Evolutionary conservation across 495 filamentous ascomycete species (phyloP), one percentile per base, ranked within the genome.

Genomic region (Zalerion maritima): DNA sequence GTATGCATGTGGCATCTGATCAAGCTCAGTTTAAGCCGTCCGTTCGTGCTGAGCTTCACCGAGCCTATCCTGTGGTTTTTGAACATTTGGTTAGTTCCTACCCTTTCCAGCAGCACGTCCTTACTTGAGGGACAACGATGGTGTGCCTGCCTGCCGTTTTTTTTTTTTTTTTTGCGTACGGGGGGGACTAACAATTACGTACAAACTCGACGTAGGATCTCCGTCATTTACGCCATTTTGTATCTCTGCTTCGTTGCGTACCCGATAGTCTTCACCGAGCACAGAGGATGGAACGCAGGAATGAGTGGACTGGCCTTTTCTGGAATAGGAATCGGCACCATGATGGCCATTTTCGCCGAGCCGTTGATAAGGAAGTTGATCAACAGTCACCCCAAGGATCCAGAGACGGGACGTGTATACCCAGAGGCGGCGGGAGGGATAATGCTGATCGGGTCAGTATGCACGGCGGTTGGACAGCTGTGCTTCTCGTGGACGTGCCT

Each of bases 31-130:
- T 55, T 94, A 2, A 68, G 68, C 20, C 61, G 85, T 3, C 85
- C 85, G 0, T 78, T 91, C 36, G 56, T 78, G 2, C 76, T 93
- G 56, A 64, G 72, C 14, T 68, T 78, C 27, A 83, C 73, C 0
- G 85, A 94, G 34, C 85, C 85, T 0, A 89, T 94, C 33, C 72
- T 81, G 52, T 82, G 64, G 45, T 87, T 86, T 46, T 87, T 81
- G 69, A 75, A 87, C 13, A 51, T 81, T 26, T 65, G 60, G 60
- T 63, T n/a, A 26, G 48, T 32, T 20, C 21, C 3, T 8, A 11
- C 23, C 7, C 20, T 13, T n/a, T n/a, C n/a, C n/a, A n/a, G n/a
- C n/a, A n/a, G n/a, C n/a, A n/a, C n/a, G n/a, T n/a, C 51, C 71
- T 19, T 71, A 71, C 33, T 53, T 37, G 11, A 8, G 21, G 8